phyloP scores from a whole-genome alignment of 176 grass and related monocot genomes.

The Oryza glumipatula region DNA sequence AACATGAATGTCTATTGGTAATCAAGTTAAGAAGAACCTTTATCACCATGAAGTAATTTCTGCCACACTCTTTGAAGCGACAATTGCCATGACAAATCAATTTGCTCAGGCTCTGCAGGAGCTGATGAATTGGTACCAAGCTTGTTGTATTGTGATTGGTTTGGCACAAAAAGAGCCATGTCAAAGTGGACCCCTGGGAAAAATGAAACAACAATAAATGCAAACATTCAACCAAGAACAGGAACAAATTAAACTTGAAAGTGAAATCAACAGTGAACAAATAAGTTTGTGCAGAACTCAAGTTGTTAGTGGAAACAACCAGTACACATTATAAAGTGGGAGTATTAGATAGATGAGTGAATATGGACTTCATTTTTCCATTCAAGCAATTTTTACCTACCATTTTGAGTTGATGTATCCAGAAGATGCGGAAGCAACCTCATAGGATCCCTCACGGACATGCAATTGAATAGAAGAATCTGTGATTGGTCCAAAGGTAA shows the following conservation, averaged over 20 bases:
- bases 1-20: constrained; percentile 9
- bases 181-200: constrained; percentile 73
- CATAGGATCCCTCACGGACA: constrained; percentile 94
- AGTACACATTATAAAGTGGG: constrained; percentile 6
- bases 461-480: constrained; percentile 99
- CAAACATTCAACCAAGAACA: constrained; percentile 9
- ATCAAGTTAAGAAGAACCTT: constrained; percentile 49
- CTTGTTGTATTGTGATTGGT: constrained; percentile 90
- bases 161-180: constrained; percentile 89
- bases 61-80: constrained; percentile 85
- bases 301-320: background rate
- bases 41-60: constrained; percentile 57
- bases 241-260: background rate
- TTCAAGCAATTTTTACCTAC: constrained; percentile 42
- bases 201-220: constrained; percentile 27
- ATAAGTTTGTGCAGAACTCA: background rate
- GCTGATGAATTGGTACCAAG: constrained; percentile 72
- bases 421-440: constrained; percentile 76
- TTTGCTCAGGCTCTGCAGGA: constrained; percentile 73
- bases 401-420: constrained; percentile 67
- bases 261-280: background rate
- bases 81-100: constrained; percentile 92
- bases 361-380: constrained; percentile 6
- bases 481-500: constrained; percentile 42
- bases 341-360: background rate